These are phyloP conservation scores for Pseudevernia furfuracea DNA, from an alignment of 495 filamentous ascomycete genomes.

Conservation along the genomic window DNA sequence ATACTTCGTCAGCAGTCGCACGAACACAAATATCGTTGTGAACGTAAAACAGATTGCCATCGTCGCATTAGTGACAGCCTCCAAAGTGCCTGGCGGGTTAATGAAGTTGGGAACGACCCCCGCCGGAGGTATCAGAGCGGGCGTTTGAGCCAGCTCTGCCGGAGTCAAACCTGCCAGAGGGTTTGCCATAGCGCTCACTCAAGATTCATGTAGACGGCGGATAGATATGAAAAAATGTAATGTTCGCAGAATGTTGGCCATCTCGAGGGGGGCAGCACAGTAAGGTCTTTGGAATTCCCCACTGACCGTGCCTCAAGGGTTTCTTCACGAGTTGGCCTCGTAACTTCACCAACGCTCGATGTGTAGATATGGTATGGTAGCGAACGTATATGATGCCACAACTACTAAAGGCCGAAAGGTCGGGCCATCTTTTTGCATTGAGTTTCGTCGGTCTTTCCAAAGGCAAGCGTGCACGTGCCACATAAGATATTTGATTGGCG, in stretches of 20 bases:
- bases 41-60: conserved; percentile 2
- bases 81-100: background rate
- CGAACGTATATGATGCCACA: background rate
- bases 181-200: background rate
- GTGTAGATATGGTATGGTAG: background rate
- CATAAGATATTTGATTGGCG: background rate
- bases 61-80: background rate
- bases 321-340: background rate
- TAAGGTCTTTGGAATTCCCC: background rate
- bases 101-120: conserved; percentile 1
- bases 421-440: background rate
- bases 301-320: background rate
- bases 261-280: background rate
- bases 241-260: background rate
- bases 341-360: background rate
- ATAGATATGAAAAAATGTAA: background rate
- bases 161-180: background rate
- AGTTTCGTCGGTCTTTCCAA: background rate
- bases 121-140: background rate
- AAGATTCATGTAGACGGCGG: background rate
- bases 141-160: conserved; percentile 3
- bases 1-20: background rate
- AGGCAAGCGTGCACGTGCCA: background rate
- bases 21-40: background rate
- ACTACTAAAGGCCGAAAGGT: background rate